phyloP scores from a whole-genome alignment of 768 basidiomycete species.

The Cyathus striatus region DNA sequence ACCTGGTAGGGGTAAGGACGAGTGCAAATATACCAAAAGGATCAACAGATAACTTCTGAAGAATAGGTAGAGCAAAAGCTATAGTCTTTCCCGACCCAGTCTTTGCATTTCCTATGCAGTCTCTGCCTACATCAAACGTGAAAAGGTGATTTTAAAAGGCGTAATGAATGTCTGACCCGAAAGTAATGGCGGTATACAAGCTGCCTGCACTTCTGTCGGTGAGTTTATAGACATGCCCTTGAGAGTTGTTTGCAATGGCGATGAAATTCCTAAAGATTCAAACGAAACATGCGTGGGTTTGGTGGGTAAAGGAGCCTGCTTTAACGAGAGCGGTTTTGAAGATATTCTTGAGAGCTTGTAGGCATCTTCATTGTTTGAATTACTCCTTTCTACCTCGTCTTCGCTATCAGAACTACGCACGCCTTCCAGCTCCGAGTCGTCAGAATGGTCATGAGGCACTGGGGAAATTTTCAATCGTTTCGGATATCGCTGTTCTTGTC shows the following conservation, averaged over 20 bases:
- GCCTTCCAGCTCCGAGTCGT: slow-evolving; percentile 13
- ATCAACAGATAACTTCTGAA: slow-evolving; percentile 82
- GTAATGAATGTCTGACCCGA: slow-evolving; percentile 42
- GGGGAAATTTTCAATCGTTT: slow-evolving; percentile 29
- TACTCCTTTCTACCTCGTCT: slow-evolving; percentile 6
- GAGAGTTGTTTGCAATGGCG: slow-evolving; percentile 58
- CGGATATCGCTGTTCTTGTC: slow-evolving; percentile 33
- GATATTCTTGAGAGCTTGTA: too few relatives aligned
- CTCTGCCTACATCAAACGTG: slow-evolving; percentile 54
- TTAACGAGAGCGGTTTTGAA: too few relatives aligned
- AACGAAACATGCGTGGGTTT: slow-evolving; percentile 35
- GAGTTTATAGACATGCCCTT: slow-evolving; percentile 75
- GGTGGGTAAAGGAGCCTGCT: too few relatives aligned
- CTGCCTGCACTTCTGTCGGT: slow-evolving; percentile 86
- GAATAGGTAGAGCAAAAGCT: slow-evolving; percentile 92
- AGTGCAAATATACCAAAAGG: slow-evolving; percentile 95
- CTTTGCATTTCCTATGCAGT: slow-evolving; percentile 97
- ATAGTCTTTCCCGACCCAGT: slow-evolving; percentile 98
- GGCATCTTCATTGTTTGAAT: slow-evolving; percentile 4
- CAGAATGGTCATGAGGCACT: slow-evolving; percentile 2
- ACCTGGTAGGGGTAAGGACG: slow-evolving; percentile 94
- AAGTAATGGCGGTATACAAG: slow-evolving; percentile 86
- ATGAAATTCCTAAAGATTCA: slow-evolving; percentile 52
- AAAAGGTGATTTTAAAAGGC: not conserved
- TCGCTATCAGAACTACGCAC: slow-evolving; percentile 6